Conservation (phyloP, 2,329 filamentous ascomycete species). For the Aspergillus sp. region DNA sequence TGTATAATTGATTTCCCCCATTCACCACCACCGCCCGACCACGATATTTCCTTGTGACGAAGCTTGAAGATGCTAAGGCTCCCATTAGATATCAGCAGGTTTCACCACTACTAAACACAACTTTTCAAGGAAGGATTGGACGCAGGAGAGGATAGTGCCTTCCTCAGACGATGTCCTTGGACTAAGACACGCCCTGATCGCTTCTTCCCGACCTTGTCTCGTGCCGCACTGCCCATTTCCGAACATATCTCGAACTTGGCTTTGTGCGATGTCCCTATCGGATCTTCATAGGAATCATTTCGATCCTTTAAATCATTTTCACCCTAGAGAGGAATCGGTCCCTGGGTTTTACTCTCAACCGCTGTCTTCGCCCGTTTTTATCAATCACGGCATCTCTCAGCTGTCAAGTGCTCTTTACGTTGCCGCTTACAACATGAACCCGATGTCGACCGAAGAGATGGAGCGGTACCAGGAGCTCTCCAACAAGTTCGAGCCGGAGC, state of each 20-base stretch:
- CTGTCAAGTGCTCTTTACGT: constrained; percentile 26
- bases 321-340: constrained; percentile 34
- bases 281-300: constrained; percentile 38
- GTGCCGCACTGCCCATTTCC: constrained; percentile 17
- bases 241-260: constrained; percentile 17
- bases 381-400: constrained; percentile 29
- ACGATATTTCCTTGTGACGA: constrained; percentile 2
- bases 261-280: constrained; percentile 44
- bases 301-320: constrained; percentile 36
- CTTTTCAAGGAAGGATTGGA: background rate
- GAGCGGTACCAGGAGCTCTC: constrained; percentile 66
- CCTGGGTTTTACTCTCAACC: constrained; percentile 29
- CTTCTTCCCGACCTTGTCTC: constrained; percentile 12
- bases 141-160: background rate
- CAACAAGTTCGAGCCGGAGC: constrained; percentile 62
- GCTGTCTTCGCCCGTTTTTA: constrained; percentile 27
- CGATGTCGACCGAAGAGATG: constrained; percentile 57
- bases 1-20: background rate
- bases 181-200: constrained; percentile 3
- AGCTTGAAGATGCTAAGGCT: constrained; percentile 3
- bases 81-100: background rate
- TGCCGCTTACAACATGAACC: constrained; percentile 40
- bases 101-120: constrained; percentile 1
- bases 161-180: constrained; percentile 4
- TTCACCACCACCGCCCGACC: background rate